A percentile compares a stretch with the other conserved stretches of the same genome.
phyloP scores from a whole-genome alignment of 164 flowering plant species.

The Kalanchoe fedtschenkoi region DNA sequence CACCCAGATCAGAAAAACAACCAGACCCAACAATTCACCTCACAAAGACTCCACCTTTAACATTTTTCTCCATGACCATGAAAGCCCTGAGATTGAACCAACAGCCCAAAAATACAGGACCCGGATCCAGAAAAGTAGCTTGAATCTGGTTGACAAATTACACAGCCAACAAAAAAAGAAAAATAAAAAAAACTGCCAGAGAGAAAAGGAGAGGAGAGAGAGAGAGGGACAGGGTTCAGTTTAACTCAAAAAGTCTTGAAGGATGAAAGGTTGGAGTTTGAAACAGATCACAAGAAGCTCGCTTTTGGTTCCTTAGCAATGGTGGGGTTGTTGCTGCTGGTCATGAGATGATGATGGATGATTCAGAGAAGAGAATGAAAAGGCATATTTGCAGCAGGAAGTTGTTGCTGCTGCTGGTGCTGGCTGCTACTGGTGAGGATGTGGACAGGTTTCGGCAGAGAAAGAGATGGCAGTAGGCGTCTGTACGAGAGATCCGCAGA shows the following conservation, averaged over 20 bases:
- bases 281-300: neutral
- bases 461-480: too few relatives aligned
- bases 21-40: neutral
- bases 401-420: neutral
- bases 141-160: conserved; percentile 2
- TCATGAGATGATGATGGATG: too few relatives aligned
- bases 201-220: neutral
- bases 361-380: neutral
- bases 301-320: neutral
- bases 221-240: neutral
- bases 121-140: conserved; percentile 4
- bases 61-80: neutral
- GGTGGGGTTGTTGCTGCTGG: too few relatives aligned
- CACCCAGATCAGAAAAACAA: conserved; percentile 2
- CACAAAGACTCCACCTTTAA: conserved; percentile 5
- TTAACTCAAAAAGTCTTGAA: too few relatives aligned
- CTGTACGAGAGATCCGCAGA: neutral
- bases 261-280: neutral
- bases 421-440: neutral
- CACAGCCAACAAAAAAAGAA: neutral
- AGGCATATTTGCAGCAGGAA: neutral
- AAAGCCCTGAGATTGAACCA: neutral
- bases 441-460: too few relatives aligned
- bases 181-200: neutral
- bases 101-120: conserved; percentile 3